Evolutionary conservation across 495 filamentous ascomycete genomes (phyloP).

Genomic region (Aspergillus wentii): DNA sequence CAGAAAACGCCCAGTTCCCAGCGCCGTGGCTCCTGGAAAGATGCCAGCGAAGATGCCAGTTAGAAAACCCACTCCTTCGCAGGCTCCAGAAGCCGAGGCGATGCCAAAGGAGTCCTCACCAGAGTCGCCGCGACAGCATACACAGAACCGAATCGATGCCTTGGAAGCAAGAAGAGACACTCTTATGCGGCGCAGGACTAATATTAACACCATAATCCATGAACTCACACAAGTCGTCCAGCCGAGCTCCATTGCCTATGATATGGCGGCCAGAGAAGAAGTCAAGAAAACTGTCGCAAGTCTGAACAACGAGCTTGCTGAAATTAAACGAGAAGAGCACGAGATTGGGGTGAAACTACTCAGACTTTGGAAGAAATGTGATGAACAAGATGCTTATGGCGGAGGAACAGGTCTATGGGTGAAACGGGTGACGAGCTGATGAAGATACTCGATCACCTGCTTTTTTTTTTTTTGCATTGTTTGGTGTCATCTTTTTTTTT

Average conservation of each 20-base stretch:
- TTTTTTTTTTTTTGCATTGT: too few relatives aligned
- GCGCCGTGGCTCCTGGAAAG: constrained; percentile 34
- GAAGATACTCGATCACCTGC: too few relatives aligned
- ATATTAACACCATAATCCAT: constrained; percentile 64
- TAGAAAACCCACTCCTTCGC: constrained; percentile 50
- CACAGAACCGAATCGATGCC: constrained; percentile 57
- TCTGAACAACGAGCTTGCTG: constrained; percentile 69
- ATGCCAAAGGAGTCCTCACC: constrained; percentile 54
- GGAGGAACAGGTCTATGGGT: constrained; percentile 80
- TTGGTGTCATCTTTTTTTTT: neutral
- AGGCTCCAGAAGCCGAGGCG: constrained; percentile 36
- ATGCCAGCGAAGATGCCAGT: constrained; percentile 40
- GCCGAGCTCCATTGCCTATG: constrained; percentile 52
- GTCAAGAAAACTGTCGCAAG: constrained; percentile 69
- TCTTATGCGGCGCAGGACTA: constrained; percentile 60
- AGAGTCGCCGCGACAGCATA: constrained; percentile 51
- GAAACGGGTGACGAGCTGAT: constrained; percentile 56
- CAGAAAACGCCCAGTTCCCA: constrained; percentile 43
- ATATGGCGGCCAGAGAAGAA: constrained; percentile 53
- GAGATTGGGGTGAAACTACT: constrained; percentile 81
- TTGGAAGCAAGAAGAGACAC: constrained; percentile 64
- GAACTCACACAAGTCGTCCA: constrained; percentile 63
- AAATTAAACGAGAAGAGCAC: constrained; percentile 76
- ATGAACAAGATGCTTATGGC: constrained; percentile 64
- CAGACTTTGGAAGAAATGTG: constrained; percentile 71